Base-by-base conservation (phyloP, 1,139 yeast species). In the Blastobotrys aristatus region DNA sequence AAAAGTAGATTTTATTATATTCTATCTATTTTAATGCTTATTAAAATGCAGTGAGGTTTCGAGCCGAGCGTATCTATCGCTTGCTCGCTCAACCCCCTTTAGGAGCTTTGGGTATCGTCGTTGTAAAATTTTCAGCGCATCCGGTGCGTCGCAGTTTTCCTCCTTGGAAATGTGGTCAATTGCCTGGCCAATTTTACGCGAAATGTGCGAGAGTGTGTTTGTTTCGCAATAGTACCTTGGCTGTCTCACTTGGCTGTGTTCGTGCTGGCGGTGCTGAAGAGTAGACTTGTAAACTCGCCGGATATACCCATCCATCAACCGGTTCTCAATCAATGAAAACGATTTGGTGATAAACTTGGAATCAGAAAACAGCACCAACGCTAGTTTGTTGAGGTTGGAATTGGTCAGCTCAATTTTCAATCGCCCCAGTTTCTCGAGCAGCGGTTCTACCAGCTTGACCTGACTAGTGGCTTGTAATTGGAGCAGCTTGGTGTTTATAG, bases 331-430 rank as follows among this genome's bases (percentile, higher is more conserved):
- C 17, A 73, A 54, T 7, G 53, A 52, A 47, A 75, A 54, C 1
- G 72, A 74, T 16, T 59, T 54, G 21, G 65, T 60, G 14, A 74
- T 56, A 1, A 69, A 66, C 4, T 52, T 41, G 8, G 55, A 52
- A 42, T 64, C 53, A 49, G 21, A 72, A 51, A 42, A 16, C 66
- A 59, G 27, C 55, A 31, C 18, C 35, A 16, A 49, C 3, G 71
- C 69, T 0, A 72, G 61, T 16, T 13, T 2, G 52, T 75, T 75
- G 61, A 72, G 54, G 30, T 69, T 68, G 3, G 57, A 51, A 46
- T 72, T 72, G 29, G 68, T 67, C 30, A 76, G 56, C 0, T 66
- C 53, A 40, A 73, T 66, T 0, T 71, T 69, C 4, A 31, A 22
- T 14, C 64, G 62, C 18, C 59, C 58, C 4, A 74, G 53, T 24